These are phyloP conservation scores for Toxicodendron radicans DNA, from an alignment of 345 rosid species.

Conservation along the genomic window DNA sequence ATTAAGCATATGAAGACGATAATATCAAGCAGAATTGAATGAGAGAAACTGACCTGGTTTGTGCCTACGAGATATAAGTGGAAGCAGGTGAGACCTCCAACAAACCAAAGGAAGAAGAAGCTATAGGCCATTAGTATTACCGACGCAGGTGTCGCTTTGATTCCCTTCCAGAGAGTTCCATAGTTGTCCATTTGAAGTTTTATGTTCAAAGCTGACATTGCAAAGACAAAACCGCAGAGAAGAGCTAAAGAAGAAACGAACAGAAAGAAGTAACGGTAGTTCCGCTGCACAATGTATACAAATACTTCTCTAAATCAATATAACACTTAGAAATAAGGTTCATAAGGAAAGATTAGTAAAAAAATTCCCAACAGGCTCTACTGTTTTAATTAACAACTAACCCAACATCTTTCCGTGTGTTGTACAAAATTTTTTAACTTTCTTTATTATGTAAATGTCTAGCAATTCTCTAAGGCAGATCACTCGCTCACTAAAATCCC, in stretches of 20 bases:
- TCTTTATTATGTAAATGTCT: not conserved
- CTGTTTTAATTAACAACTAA: not conserved
- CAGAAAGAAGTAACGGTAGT: constrained; percentile 58
- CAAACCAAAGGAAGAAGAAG: constrained; percentile 58
- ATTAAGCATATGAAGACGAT: not conserved
- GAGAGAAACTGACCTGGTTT: constrained; percentile 45
- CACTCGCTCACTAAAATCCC: not conserved
- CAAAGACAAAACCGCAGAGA: constrained; percentile 51
- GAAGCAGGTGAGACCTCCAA: constrained; percentile 59
- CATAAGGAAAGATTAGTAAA: not conserved
- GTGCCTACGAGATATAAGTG: constrained; percentile 54
- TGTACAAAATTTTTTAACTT: not conserved
- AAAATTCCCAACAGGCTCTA: not conserved
- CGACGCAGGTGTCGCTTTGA: constrained; percentile 49
- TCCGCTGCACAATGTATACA: constrained; percentile 43
- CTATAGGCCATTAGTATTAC: constrained; percentile 46
- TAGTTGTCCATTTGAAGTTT: constrained; percentile 40
- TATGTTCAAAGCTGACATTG: constrained; percentile 49
- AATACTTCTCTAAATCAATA: constrained; percentile 7
- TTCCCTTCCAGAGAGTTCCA: constrained; percentile 49
- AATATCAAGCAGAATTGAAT: not conserved
- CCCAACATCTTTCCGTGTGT: not conserved
- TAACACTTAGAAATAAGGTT: not conserved
- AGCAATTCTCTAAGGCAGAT: not conserved
- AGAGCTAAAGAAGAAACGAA: constrained; percentile 50